Base-by-base conservation (phyloP, 1,284 basidiomycete species). In the Marasmius oreades region DNA sequence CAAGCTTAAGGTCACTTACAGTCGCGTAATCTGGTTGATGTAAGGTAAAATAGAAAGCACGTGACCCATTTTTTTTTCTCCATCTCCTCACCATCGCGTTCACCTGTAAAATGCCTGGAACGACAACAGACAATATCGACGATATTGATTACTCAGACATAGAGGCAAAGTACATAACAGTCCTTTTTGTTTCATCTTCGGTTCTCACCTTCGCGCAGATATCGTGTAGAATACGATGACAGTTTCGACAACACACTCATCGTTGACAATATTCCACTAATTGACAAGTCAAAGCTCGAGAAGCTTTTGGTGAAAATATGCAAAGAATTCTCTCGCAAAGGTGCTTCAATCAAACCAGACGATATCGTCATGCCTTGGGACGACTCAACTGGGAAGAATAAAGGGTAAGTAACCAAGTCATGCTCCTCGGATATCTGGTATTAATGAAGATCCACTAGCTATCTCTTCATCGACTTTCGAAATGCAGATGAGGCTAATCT, bases 121-220 rank as follows among this genome's bases (percentile, higher is more conserved):
- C 60, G 31, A 67, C 68, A 50, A 42, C 22, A 12, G 63, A 72
- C 61, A 65, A 71, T 58, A 82, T 86, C 61, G 87, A 91, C 56
- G 88, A 85, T 57, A 92, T 97, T 63, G 92, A 98, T 71, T 98
- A 90, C 71, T 85, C 89, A 55, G 95, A 98, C 70, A 97, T 99
- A 64, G 95, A 98, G 70, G 84, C 82, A 74, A 92, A 93, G 93
- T 96, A 63, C 59, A 82, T 73, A 7, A 53, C 18, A 14, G 22
- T 45, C 37, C 36, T 24, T 45, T 45, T 39, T 44, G 23, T 45
- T 6, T 12, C 16, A 26, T 23, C 6, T 20, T 42, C n/a, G n/a
- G n/a, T 37, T 47, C 39, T 26, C 24, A 39, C 26, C 33, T 23
- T 31, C 34, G 7, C 20, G n/a, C 66, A 95, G 92, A 77, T 93